Conservation (phyloP, 2,329 filamentous ascomycete genomes). For the Conoideocrella luteorostrata region DNA sequence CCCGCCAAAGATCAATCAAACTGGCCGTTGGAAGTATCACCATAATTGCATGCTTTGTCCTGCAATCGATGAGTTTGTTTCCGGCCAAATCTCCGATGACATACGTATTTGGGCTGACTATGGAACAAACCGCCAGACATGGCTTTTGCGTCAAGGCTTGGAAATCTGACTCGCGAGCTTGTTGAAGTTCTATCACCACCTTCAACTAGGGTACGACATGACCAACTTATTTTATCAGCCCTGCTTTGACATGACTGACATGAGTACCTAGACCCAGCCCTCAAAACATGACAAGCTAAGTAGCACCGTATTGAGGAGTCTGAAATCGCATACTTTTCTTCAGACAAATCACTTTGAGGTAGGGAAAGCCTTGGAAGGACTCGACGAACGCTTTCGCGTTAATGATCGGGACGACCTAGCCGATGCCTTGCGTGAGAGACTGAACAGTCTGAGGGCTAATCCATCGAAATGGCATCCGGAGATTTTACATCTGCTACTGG, state of each 20-base stretch:
- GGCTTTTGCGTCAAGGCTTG: slow-evolving; percentile 63
- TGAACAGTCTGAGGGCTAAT: slow-evolving; percentile 51
- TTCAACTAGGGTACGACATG: slow-evolving; percentile 37
- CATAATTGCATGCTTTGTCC: no score
- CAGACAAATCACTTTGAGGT: slow-evolving; percentile 74
- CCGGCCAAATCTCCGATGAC: not conserved
- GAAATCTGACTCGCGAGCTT: slow-evolving; percentile 62
- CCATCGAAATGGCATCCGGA: slow-evolving; percentile 68
- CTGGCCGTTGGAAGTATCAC: no score
- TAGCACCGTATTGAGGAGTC: slow-evolving; percentile 42
- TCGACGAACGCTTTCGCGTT: slow-evolving; percentile 83
- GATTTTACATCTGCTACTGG: slow-evolving; percentile 67
- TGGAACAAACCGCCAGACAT: slow-evolving; percentile 38
- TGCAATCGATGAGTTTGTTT: no score
- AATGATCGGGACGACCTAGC: slow-evolving; percentile 74
- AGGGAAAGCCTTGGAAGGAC: slow-evolving; percentile 55
- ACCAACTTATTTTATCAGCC: not conserved
- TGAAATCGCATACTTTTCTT: slow-evolving; percentile 51
- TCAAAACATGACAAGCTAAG: slow-evolving; percentile 36
- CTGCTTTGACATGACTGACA: slow-evolving; percentile 5
- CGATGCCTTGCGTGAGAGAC: slow-evolving; percentile 55
- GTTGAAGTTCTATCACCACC: slow-evolving; percentile 57
- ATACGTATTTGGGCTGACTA: slow-evolving; percentile 1
- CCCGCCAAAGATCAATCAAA: no score
- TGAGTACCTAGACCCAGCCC: slow-evolving; percentile 16